phyloP scores from a whole-genome alignment of 768 basidiomycete genomes.

The Lactarius indigo region DNA sequence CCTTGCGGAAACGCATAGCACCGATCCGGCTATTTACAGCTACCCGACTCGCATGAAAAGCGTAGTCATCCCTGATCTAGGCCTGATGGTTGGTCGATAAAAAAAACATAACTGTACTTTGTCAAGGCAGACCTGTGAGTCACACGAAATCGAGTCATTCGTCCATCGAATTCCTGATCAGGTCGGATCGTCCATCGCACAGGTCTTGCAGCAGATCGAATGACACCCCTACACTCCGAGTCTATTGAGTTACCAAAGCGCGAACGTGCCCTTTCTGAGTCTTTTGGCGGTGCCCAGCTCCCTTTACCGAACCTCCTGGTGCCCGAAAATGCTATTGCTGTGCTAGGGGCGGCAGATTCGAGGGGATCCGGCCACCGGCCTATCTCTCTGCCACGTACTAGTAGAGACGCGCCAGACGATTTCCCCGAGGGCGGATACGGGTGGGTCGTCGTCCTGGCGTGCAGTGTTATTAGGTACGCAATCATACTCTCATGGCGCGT shows the following conservation, averaged over 20 bases:
- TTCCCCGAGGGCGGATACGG: conserved; percentile 35
- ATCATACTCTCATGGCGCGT: not conserved
- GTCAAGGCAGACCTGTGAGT: too few relatives aligned
- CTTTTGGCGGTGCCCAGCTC: not conserved
- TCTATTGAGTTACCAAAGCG: not conserved
- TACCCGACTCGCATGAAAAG: not conserved
- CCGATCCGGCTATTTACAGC: not conserved
- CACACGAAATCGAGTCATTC: not conserved
- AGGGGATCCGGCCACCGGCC: not conserved
- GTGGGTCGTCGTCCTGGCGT: conserved; percentile 34
- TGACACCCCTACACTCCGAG: not conserved
- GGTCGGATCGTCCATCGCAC: too few relatives aligned
- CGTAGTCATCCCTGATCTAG: too few relatives aligned
- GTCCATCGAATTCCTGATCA: not conserved
- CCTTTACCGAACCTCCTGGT: not conserved
- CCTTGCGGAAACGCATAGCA: too few relatives aligned
- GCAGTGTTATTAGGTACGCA: conserved; percentile 31
- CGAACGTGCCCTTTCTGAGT: not conserved
- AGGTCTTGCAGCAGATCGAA: not conserved
- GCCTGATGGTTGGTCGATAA: too few relatives aligned
- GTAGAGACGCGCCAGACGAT: not conserved
- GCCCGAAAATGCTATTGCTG: not conserved
- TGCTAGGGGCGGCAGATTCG: not conserved
- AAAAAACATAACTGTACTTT: too few relatives aligned
- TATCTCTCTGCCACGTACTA: not conserved